Conservation (phyloP, 495 filamentous ascomycete genomes). For the Talaromyces adpressus region DNA sequence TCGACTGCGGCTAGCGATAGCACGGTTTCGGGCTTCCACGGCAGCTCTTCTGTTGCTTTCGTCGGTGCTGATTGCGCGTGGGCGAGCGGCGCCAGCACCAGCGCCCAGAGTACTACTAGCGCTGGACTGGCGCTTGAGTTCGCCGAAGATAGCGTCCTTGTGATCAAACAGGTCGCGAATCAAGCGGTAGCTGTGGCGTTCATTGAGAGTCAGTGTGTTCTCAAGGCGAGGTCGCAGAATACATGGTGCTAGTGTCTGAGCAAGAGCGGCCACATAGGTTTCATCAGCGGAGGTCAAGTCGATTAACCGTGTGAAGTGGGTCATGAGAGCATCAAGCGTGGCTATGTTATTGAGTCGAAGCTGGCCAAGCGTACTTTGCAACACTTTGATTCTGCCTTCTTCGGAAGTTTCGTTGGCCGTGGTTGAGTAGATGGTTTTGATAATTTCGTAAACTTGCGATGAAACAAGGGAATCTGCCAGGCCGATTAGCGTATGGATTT, state of each 20-base stretch:
- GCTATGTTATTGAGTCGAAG: slow-evolving; percentile 96
- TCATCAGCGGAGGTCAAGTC: slow-evolving; percentile 96
- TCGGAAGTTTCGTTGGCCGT: slow-evolving; percentile 64
- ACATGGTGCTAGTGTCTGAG: slow-evolving; percentile 74
- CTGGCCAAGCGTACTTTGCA: slow-evolving; percentile 93
- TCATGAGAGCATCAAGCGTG: slow-evolving; percentile 94
- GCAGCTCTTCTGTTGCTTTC: slow-evolving; percentile 91
- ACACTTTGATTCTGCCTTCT: slow-evolving; percentile 78
- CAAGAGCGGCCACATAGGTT: slow-evolving; percentile 68
- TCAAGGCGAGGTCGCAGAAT: slow-evolving; percentile 81
- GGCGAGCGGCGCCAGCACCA: slow-evolving; percentile 37
- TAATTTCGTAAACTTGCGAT: slow-evolving; percentile 97
- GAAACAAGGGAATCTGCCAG: slow-evolving; percentile 85
- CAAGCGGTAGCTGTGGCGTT: slow-evolving; percentile 86
- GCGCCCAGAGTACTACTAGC: slow-evolving; percentile 32
- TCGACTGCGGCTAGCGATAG: slow-evolving; percentile 70
- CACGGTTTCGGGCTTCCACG: slow-evolving; percentile 85
- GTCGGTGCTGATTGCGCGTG: slow-evolving; percentile 88
- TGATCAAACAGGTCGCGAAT: slow-evolving; percentile 89
- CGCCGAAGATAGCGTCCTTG: slow-evolving; percentile 91
- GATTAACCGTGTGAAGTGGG: slow-evolving; percentile 94
- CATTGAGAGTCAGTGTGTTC: slow-evolving; percentile 86
- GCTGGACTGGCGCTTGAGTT: slow-evolving; percentile 86
- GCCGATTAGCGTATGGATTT: slow-evolving; percentile 6
- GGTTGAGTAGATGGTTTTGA: slow-evolving; percentile 85